These are phyloP conservation scores for Wickerhamomyces chaumierensis DNA, from an alignment of 805 yeast genomes.

Conservation along the genomic window DNA sequence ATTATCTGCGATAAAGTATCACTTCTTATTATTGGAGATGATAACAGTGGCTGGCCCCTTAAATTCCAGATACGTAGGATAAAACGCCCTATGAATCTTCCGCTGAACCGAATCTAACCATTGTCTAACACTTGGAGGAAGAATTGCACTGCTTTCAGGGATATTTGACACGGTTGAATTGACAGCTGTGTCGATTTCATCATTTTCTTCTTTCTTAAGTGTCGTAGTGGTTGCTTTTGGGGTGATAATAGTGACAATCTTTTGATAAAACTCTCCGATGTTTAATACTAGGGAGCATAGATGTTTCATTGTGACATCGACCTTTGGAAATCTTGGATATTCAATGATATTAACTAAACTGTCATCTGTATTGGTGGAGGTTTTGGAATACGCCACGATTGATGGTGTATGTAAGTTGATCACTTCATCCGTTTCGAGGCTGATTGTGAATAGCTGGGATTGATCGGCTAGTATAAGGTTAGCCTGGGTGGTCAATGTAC, in stretches of 20 bases:
- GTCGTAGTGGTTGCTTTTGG: too few species aligned
- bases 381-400: constrained; percentile 7
- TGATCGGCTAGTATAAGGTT: constrained; percentile 20
- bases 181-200: background rate
- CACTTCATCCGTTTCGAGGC: constrained; percentile 14
- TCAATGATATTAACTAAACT: background rate
- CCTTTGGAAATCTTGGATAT: background rate
- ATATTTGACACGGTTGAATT: too few species aligned
- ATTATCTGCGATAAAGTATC: too few species aligned
- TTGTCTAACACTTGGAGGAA: background rate
- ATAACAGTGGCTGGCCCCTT: constrained; percentile 22
- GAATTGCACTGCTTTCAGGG: background rate
- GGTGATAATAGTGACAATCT: too few species aligned
- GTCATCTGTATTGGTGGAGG: background rate
- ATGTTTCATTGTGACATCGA: too few species aligned
- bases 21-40: constrained; percentile 3
- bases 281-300: background rate
- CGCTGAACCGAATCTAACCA: background rate
- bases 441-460: constrained; percentile 19
- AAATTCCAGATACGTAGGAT: constrained; percentile 5
- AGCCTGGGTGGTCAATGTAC: constrained; percentile 13
- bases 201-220: background rate
- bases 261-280: background rate
- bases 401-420: constrained; percentile 12
- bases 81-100: background rate